These are phyloP conservation scores for Discostella pseudostelligera DNA, from an alignment of 108 stramenopile genomes.

Conservation along the genomic window DNA sequence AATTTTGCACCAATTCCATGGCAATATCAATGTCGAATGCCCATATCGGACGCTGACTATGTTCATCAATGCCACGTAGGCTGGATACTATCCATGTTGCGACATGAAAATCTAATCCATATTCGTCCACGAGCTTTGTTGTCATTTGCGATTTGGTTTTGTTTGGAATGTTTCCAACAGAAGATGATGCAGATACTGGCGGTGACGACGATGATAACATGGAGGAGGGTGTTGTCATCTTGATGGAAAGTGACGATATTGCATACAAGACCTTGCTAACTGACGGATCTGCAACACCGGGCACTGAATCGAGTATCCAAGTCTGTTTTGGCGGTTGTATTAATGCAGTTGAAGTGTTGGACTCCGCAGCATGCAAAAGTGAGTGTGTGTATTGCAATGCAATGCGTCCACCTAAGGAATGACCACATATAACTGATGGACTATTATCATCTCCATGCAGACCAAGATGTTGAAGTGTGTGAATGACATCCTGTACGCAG, in stretches of 20 bases:
- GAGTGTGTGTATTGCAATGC: slow-evolving; percentile 64
- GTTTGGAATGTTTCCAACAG: slow-evolving; percentile 15
- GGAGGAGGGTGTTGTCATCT: too few species aligned
- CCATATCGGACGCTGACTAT: slow-evolving; percentile 43
- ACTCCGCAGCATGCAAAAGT: background rate
- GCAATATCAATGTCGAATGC: slow-evolving; percentile 74
- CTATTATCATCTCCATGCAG: slow-evolving; percentile 7
- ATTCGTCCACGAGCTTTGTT: background rate
- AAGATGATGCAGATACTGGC: slow-evolving; percentile 29
- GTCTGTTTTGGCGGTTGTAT: slow-evolving; percentile 42
- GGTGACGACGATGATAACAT: slow-evolving; percentile 20
- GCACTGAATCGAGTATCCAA: slow-evolving; percentile 83
- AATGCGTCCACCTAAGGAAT: slow-evolving; percentile 81
- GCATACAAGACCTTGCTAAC: slow-evolving; percentile 65
- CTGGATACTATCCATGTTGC: slow-evolving; percentile 59
- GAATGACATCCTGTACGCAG: slow-evolving; percentile 52
- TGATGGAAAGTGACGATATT: slow-evolving; percentile 24
- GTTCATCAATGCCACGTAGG: slow-evolving; percentile 17
- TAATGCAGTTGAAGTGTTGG: background rate
- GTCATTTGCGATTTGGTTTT: background rate
- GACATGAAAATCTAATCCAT: slow-evolving; percentile 12
- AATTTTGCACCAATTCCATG: slow-evolving; percentile 58
- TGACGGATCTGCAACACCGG: slow-evolving; percentile 58
- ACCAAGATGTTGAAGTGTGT: slow-evolving; percentile 44
- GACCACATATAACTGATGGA: slow-evolving; percentile 63